These are phyloP conservation scores for Penicillium simplicissimum DNA, from an alignment of 495 filamentous ascomycete species.

Conservation along the genomic window DNA sequence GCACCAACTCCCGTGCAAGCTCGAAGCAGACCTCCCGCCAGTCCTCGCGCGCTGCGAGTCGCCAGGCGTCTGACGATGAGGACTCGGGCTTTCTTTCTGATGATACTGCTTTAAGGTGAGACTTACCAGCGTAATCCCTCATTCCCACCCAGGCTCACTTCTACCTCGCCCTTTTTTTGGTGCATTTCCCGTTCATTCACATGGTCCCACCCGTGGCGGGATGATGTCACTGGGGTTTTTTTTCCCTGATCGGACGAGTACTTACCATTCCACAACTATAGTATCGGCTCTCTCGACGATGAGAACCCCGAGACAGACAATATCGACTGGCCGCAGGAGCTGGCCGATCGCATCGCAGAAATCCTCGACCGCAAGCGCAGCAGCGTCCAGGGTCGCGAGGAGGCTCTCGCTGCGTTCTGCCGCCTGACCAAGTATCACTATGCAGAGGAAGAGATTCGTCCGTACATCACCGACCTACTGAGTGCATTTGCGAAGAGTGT, in stretches of 20 bases:
- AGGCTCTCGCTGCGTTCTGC: conserved; percentile 66
- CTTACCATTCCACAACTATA: conserved; percentile 19
- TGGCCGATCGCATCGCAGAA: conserved; percentile 73
- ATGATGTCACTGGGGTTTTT: conserved; percentile 39
- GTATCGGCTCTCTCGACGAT: conserved; percentile 59
- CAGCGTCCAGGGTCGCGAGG: conserved; percentile 77
- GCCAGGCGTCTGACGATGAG: conserved; percentile 77
- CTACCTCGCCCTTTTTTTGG: conserved; percentile 10
- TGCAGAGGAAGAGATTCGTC: conserved; percentile 64
- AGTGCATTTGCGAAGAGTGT: conserved; percentile 71
- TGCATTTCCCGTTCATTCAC: conserved; percentile 19
- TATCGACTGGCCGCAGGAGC: conserved; percentile 63
- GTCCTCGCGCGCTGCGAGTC: conserved; percentile 55
- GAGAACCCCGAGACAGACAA: conserved; percentile 57
- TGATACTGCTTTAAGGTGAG: conserved; percentile 68
- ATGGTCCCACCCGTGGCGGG: conserved; percentile 34
- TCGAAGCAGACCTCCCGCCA: conserved; percentile 66
- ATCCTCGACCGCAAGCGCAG: conserved; percentile 85
- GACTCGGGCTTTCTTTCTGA: conserved; percentile 64
- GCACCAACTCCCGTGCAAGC: conserved; percentile 59
- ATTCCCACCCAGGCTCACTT: conserved; percentile 11
- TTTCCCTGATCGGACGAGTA: not conserved
- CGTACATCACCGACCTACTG: conserved; percentile 63
- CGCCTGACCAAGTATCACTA: conserved; percentile 75
- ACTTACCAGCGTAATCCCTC: not conserved